A percentile compares a stretch with the other conserved stretches of the same genome.
phyloP scores from a whole-genome alignment of 495 filamentous ascomycete genomes.

The Monascus purpureus region DNA sequence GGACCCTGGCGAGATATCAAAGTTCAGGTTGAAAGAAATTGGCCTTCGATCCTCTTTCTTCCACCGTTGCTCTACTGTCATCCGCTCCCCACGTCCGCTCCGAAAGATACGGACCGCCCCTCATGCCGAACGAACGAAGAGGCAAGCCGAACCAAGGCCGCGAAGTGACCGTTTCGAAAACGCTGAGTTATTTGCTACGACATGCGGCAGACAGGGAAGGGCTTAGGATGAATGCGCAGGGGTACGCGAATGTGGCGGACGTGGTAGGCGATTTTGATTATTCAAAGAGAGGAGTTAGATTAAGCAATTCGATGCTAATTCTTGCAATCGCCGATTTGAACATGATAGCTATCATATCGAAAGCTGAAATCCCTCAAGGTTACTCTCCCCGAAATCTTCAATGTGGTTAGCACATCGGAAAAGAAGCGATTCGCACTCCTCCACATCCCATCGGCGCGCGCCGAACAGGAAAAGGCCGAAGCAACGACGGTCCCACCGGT shows the following conservation, averaged over 20 bases:
- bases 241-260: conserved; percentile 64
- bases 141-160: neutral
- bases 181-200: conserved; percentile 62
- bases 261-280: conserved; percentile 42
- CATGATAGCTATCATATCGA: conserved; percentile 48
- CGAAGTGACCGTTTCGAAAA: conserved; percentile 42
- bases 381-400: conserved; percentile 57
- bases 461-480: conserved; percentile 6
- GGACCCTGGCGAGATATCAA: too few species aligned
- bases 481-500: conserved; percentile 3
- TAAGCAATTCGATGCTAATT: neutral
- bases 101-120: too few species aligned
- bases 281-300: neutral
- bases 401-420: conserved; percentile 60
- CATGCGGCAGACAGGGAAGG: conserved; percentile 75
- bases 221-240: conserved; percentile 58
- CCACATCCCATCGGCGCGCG: conserved; percentile 22
- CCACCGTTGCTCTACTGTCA: too few species aligned
- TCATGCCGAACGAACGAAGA: neutral
- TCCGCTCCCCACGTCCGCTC: too few species aligned
- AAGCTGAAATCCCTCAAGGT: conserved; percentile 54
- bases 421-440: conserved; percentile 77
- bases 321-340: conserved; percentile 2
- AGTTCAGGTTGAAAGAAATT: too few species aligned
- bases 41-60: too few species aligned